Conservation (phyloP, 768 basidiomycete genomes). For the Trametes cingulata region DNA sequence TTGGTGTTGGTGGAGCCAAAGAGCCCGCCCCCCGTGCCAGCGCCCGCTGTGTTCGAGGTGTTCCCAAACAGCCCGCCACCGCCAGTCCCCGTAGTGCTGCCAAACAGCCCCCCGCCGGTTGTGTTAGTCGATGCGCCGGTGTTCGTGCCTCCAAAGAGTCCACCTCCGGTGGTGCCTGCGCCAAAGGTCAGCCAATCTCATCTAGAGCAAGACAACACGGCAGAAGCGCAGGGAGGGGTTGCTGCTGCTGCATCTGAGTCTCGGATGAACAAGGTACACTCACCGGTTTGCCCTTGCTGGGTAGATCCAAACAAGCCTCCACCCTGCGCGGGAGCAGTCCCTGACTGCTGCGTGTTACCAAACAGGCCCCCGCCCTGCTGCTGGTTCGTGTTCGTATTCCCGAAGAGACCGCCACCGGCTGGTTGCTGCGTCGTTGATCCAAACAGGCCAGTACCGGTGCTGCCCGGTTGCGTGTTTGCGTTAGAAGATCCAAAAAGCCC, state of each 20-base stretch:
- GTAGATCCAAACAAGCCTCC: constrained; percentile 13
- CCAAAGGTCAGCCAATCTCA: constrained; percentile 6
- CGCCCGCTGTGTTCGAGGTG: constrained; percentile 6
- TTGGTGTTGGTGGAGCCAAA: constrained; percentile 17
- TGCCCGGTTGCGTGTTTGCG: constrained; percentile 9
- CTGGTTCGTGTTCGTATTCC: constrained; percentile 25
- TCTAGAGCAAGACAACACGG: not conserved
- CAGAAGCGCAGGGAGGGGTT: no score
- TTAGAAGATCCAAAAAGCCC: constrained; percentile 19
- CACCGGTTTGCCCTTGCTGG: constrained; percentile 20
- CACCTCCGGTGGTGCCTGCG: constrained; percentile 14
- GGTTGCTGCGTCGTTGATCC: constrained; percentile 22
- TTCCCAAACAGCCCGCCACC: constrained; percentile 28
- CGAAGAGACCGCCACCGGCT: constrained; percentile 32
- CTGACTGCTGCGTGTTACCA: constrained; percentile 19
- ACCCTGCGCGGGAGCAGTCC: not conserved
- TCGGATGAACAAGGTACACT: not conserved
- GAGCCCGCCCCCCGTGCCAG: constrained; percentile 22
- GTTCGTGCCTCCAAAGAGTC: constrained; percentile 27
- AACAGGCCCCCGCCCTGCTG: constrained; percentile 25
- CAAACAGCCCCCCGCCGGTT: constrained; percentile 29
- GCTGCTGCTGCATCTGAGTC: not conserved
- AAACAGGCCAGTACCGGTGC: constrained; percentile 26
- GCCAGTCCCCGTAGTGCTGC: constrained; percentile 16
- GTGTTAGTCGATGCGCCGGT: constrained; percentile 12